Evolutionary conservation across 352 stramenopile genomes (phyloP).

Genomic region (Phytophthora cactorum): DNA sequence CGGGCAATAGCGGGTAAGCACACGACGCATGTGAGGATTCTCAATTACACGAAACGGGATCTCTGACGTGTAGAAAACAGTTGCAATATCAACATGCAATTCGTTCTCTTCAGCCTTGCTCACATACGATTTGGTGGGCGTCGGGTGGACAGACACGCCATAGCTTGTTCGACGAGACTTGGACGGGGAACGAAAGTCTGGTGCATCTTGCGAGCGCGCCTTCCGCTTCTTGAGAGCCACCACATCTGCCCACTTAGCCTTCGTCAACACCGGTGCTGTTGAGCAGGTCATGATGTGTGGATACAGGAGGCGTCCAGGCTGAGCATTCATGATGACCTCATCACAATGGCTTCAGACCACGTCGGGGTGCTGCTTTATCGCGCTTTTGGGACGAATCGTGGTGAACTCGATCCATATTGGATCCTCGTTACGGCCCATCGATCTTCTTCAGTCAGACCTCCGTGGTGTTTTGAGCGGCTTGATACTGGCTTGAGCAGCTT

Average conservation of each 20-base stretch:
- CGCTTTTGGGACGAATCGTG: not conserved
- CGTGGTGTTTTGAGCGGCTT: too few relatives aligned
- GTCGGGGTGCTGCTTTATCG: not conserved
- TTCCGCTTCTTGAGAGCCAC: conserved; percentile 4
- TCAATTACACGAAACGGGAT: not conserved
- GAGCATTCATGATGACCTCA: not conserved
- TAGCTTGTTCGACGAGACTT: not conserved
- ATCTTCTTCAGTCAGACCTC: too few relatives aligned
- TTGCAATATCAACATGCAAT: not conserved
- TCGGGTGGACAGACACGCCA: not conserved
- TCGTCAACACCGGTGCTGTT: not conserved
- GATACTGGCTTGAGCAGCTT: too few relatives aligned
- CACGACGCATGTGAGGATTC: not conserved
- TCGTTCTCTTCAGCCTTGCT: not conserved
- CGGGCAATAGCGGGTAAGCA: not conserved
- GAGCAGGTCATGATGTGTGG: not conserved
- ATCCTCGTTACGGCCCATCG: too few relatives aligned
- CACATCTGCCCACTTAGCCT: not conserved
- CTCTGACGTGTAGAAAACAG: not conserved
- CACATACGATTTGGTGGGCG: not conserved
- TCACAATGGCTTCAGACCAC: not conserved
- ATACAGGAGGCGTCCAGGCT: conserved; percentile 1
- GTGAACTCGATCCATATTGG: too few relatives aligned
- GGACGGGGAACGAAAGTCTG: not conserved
- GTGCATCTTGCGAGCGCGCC: not conserved